Evolutionary conservation across 176 grass and related monocot genomes (phyloP).

Genomic region (Aegilops sharonensis): DNA sequence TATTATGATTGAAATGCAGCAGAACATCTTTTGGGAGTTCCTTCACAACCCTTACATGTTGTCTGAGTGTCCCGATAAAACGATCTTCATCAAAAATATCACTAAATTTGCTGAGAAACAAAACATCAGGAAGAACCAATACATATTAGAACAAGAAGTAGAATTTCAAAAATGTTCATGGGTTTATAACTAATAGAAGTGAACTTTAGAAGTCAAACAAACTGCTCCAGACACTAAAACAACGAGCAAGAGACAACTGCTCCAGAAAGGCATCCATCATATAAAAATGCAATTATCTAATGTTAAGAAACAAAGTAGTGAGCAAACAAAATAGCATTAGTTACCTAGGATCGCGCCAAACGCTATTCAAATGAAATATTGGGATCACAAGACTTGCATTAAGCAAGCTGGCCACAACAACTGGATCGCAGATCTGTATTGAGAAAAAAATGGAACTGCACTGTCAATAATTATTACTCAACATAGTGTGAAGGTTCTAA

Average conservation of each 20-base stretch:
- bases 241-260: neutral
- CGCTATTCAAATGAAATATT: slow-evolving; percentile 90
- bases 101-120: slow-evolving; percentile 77
- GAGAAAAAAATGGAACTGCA: neutral
- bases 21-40: slow-evolving; percentile 72
- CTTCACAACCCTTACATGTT: slow-evolving; percentile 83
- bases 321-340: neutral
- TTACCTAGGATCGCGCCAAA: slow-evolving; percentile 93
- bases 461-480: slow-evolving; percentile 31
- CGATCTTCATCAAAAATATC: slow-evolving; percentile 94
- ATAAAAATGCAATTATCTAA: neutral
- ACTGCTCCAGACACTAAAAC: neutral
- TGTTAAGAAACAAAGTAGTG: neutral
- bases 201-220: neutral
- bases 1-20: slow-evolving; percentile 74
- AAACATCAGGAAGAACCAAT: slow-evolving; percentile 23
- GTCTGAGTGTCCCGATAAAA: slow-evolving; percentile 69
- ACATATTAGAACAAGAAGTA: neutral
- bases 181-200: neutral
- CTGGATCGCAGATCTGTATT: slow-evolving; percentile 88
- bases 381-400: slow-evolving; percentile 98
- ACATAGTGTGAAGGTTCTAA: slow-evolving; percentile 24
- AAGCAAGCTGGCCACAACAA: slow-evolving; percentile 80
- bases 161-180: neutral
- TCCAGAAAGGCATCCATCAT: neutral